These are phyloP conservation scores for Leucocoprinus birnbaumii DNA, from an alignment of 768 basidiomycete genomes.

Conservation along the genomic window DNA sequence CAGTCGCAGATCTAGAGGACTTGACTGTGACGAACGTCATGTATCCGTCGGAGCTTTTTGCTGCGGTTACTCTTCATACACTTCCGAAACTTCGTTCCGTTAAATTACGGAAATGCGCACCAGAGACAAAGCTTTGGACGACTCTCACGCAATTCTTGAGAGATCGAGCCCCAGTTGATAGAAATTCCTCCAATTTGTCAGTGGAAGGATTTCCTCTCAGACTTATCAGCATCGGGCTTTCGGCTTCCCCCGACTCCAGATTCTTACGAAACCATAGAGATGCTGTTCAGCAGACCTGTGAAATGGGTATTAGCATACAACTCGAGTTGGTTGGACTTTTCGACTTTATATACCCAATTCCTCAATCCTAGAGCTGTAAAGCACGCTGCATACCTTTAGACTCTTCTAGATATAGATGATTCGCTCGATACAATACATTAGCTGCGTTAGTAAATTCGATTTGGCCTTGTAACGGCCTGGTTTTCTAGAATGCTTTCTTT, in stretches of 20 bases:
- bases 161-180: background rate
- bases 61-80: background rate
- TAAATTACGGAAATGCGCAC: background rate
- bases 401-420: too few relatives aligned
- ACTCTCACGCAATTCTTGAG: background rate
- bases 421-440: too few relatives aligned
- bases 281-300: background rate
- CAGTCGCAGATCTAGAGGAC: background rate
- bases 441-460: too few relatives aligned
- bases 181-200: background rate
- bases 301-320: background rate
- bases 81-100: background rate
- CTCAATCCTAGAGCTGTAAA: too few relatives aligned
- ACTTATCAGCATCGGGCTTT: background rate
- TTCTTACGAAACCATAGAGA: background rate
- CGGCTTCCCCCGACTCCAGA: background rate
- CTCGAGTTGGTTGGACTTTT: background rate
- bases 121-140: background rate
- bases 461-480: too few relatives aligned
- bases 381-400: too few relatives aligned
- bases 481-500: too few relatives aligned
- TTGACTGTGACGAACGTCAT: constrained; percentile 1
- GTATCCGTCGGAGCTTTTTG: constrained; percentile 6
- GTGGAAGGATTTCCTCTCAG: background rate
- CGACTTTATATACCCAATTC: background rate